Evolutionary conservation across 2,329 filamentous ascomycete species (phyloP).

Genomic region (Fusarium nanum): DNA sequence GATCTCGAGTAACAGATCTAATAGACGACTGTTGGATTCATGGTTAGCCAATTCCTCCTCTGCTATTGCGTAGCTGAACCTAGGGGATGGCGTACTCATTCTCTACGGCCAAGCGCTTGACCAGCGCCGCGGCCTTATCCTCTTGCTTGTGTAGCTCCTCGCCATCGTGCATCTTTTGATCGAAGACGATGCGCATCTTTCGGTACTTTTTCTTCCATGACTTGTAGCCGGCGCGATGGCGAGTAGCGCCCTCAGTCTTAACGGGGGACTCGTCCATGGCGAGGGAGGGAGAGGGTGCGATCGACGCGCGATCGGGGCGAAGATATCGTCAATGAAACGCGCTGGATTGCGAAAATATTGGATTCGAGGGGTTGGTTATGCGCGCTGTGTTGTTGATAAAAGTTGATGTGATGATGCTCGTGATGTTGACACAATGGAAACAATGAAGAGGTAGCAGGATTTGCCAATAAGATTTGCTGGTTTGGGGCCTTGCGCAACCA

Average conservation of each 20-base stretch:
- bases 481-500: constrained; percentile 28
- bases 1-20: constrained; percentile 89
- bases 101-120: constrained; percentile 86
- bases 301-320: constrained; percentile 15
- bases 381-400: constrained; percentile 23
- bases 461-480: constrained; percentile 28
- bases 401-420: constrained; percentile 30
- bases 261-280: constrained; percentile 52
- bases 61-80: background rate
- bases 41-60: constrained; percentile 33
- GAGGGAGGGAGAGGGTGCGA: constrained; percentile 21
- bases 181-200: constrained; percentile 85
- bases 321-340: constrained; percentile 17
- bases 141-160: constrained; percentile 86
- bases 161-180: constrained; percentile 81
- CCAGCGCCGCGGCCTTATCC: constrained; percentile 81
- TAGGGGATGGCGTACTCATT: constrained; percentile 78
- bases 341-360: constrained; percentile 2
- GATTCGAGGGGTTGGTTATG: background rate
- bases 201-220: constrained; percentile 94
- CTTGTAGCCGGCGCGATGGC: constrained; percentile 66
- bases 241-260: constrained; percentile 59
- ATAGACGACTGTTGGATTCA: constrained; percentile 72
- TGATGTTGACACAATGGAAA: constrained; percentile 21
- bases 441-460: constrained; percentile 19